Base-by-base conservation (phyloP, 1,284 basidiomycete species). In the Pseudozyma hubeiensis region DNA sequence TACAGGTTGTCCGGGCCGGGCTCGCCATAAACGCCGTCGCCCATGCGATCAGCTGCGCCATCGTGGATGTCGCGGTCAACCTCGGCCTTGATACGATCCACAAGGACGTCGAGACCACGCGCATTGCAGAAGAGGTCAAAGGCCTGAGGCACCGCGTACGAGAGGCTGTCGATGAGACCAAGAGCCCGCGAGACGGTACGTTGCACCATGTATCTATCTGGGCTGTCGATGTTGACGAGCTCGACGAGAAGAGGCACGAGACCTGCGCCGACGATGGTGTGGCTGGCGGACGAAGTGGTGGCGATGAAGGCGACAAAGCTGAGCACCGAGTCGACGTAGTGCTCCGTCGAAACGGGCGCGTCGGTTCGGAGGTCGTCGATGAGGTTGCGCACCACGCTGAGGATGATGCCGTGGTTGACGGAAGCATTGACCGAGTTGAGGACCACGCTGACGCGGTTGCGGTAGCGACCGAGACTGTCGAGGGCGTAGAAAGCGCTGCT, bases 231-330 rank as follows among this genome's bases (percentile, higher is more conserved):
- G 35, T 69, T 57, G 41, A 81, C 50, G 8, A 84, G 58, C 45
- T 80, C 66, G 51, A 84, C 52, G 14, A 99, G 88, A 8, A 96
- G 87, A 1, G 93, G 93, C 33, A 99, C 89, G 47, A 98, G 87
- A 3, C 97, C 97, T n/a, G 97, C 95, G n/a, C 93, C 92, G 61
- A 98, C 92, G 45, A 98, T 90, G 91, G 97, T 93, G 80, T 92
- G 93, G 35, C 92, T 93, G 34, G 93, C 93, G 1, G 90, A 88
- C 3, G 91, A 88, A 78, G 93, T 91, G 17, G 91, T 91, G 13
- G 93, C 90, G 71, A 99, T 89, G 85, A 90, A 93, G 2, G 92
- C 93, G 43, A 99, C 88, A 79, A 99, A 92, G 29, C 91, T 90
- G 69, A 98, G 86, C 19, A 97, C 86, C 19, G 71, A 68, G 51